Base-by-base conservation (phyloP, 2,329 filamentous ascomycete species). In the Monosporascus sp. region DNA sequence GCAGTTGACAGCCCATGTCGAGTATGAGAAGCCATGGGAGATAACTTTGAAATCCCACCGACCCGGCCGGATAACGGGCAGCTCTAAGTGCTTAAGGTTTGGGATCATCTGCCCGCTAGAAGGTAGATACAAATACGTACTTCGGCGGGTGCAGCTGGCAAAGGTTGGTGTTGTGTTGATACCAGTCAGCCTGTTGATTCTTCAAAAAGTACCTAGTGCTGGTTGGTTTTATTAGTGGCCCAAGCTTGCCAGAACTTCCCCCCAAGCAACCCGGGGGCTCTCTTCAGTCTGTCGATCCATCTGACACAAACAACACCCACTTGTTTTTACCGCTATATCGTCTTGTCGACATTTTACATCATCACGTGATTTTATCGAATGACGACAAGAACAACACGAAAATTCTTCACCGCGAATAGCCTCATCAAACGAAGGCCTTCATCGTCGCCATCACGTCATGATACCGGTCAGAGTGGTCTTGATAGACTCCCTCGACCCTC, bases 281-380 rank as follows among this genome's bases (percentile, higher is more conserved):
- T 45, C 7, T 22, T 16, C 17, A 45, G 26, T 20, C 41, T 27
- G 24, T 45, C 43, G 43, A 45, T 45, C 43, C 43, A 27, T 45
- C 43, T n/a, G n/a, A 45, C 22, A 45, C 24, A 31, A 45, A 45
- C 43, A 45, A 45, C 43, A 45, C 11, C 24, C 43, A 43, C 40
- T 43, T 43, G 19, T 5, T 5, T 34, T 34, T 34, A 34, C 31
- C 11, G 31, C 31, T 34, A 34, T 2, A 11, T 34, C 11, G 31
- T 11, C 27, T 27, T 1, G 8, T 5, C 4, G 31, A 8, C 19
- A 43, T 51, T 51, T 49, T 43, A 27, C 27, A 31, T 37, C 54
- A 62, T 67, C 65, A 67, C 65, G 65, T 67, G 65, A 67, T 59
- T 40, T 34, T 51, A 14, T 52, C 44, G 38, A 49, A 59, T 58